These are phyloP conservation scores for Penicillium sp. DNA, from an alignment of 2,329 filamentous ascomycete genomes.

Conservation along the genomic window DNA sequence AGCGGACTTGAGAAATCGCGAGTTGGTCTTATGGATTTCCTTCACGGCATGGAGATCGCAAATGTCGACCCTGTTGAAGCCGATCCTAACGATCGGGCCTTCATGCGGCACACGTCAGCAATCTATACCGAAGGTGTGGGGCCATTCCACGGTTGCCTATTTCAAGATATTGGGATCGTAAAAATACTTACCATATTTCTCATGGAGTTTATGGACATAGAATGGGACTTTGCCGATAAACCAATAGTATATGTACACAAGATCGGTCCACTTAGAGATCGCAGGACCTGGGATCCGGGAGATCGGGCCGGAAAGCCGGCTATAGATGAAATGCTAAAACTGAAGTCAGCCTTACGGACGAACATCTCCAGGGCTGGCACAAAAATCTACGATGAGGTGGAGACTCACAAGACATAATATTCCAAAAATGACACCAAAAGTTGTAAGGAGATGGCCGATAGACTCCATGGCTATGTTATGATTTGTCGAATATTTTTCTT, in stretches of 20 bases:
- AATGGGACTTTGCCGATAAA: slow-evolving; percentile 17
- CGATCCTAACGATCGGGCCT: slow-evolving; percentile 35
- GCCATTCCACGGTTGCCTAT: background rate
- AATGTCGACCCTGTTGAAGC: slow-evolving; percentile 35
- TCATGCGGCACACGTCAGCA: background rate
- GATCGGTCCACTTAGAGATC: slow-evolving; percentile 26
- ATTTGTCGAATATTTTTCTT: background rate
- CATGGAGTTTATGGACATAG: slow-evolving; percentile 29
- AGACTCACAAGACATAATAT: slow-evolving; percentile 1
- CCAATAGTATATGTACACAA: slow-evolving; percentile 23
- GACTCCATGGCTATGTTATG: background rate
- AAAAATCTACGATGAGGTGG: background rate
- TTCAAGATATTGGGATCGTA: background rate
- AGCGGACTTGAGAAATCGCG: slow-evolving; percentile 33
- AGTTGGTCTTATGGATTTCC: slow-evolving; percentile 36
- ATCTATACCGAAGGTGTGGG: background rate
- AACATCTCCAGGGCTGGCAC: background rate
- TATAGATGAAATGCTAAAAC: slow-evolving; percentile 9
- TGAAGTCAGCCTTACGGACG: background rate
- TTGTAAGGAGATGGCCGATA: slow-evolving; percentile 1
- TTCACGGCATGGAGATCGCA: slow-evolving; percentile 36
- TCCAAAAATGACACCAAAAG: background rate
- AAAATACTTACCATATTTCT: slow-evolving; percentile 28
- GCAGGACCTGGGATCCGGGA: slow-evolving; percentile 24
- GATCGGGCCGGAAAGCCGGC: slow-evolving; percentile 12